phyloP scores from a whole-genome alignment of 1,139 yeast genomes.

The Pichia sp. region DNA sequence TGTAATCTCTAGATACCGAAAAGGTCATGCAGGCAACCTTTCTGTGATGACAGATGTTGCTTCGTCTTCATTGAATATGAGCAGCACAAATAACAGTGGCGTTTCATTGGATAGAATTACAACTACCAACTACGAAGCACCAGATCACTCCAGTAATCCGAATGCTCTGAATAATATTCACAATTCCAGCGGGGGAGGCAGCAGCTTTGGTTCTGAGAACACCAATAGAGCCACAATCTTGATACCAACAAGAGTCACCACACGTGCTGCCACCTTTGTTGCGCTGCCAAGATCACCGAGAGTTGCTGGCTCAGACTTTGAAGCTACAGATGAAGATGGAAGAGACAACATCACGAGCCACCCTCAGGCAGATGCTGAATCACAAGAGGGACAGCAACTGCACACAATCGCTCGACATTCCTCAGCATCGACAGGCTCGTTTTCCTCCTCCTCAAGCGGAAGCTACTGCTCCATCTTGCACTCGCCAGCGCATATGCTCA shows the following conservation, averaged over 20 bases:
- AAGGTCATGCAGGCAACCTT: not conserved
- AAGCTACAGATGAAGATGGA: too few relatives aligned
- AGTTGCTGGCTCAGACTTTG: too few relatives aligned
- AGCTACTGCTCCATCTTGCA: slow-evolving; percentile 13
- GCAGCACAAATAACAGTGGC: not conserved
- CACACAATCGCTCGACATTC: not conserved
- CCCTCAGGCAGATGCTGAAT: too few relatives aligned
- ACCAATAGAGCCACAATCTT: not conserved
- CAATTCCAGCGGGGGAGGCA: not conserved
- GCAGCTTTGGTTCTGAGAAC: not conserved
- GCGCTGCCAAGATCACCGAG: too few relatives aligned
- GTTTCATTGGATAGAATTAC: not conserved
- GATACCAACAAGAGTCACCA: not conserved
- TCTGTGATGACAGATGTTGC: not conserved
- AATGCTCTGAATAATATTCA: not conserved
- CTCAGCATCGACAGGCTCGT: not conserved
- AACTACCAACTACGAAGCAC: too few relatives aligned
- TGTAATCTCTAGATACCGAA: not conserved
- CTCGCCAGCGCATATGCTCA: slow-evolving; percentile 8
- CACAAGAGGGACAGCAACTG: not conserved
- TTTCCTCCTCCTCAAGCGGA: slow-evolving; percentile 3
- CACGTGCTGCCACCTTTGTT: not conserved
- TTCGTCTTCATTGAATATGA: slow-evolving; percentile 6
- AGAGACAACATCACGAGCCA: not conserved
- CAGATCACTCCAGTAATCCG: too few relatives aligned